These are phyloP conservation scores for Monilinia vaccinii-corymbosi DNA, from an alignment of 2,329 filamentous ascomycete species.

Conservation along the genomic window DNA sequence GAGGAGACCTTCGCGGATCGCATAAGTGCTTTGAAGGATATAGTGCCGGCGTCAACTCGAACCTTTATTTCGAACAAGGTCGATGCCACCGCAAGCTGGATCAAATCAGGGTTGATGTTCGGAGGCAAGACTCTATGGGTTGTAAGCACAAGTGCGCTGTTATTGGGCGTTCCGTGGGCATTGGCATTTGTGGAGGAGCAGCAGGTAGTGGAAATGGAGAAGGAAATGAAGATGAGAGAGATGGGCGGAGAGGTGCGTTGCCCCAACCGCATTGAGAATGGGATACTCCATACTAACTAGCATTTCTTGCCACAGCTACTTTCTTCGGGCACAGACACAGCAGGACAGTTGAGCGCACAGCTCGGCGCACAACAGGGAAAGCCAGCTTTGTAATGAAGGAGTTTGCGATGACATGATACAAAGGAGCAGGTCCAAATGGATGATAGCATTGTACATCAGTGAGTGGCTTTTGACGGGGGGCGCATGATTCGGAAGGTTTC, in stretches of 20 bases:
- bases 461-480: constrained; percentile 15
- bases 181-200: constrained; percentile 93
- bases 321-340: constrained; percentile 16
- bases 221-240: constrained; percentile 94
- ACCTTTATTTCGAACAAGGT: constrained; percentile 55
- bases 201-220: constrained; percentile 94
- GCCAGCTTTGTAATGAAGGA: constrained; percentile 26
- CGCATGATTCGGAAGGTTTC: constrained; percentile 19
- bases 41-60: constrained; percentile 64
- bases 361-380: constrained; percentile 23
- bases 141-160: constrained; percentile 76
- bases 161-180: constrained; percentile 88
- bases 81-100: constrained; percentile 44
- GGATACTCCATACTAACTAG: constrained; percentile 15
- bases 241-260: constrained; percentile 63
- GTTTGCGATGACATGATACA: constrained; percentile 6
- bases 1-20: constrained; percentile 59
- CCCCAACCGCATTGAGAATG: neutral
- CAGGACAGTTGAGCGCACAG: constrained; percentile 23
- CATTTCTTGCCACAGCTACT: constrained; percentile 19
- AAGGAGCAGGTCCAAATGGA: constrained; percentile 9
- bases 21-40: constrained; percentile 64
- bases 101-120: constrained; percentile 56
- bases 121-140: constrained; percentile 87
- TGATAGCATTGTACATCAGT: constrained; percentile 24